Percentiles rank a stretch among this genome's conserved stretches.
These are phyloP conservation scores for Apostasia ramifera DNA, from an alignment of 106 monocot genomes.

Conservation along the genomic window DNA sequence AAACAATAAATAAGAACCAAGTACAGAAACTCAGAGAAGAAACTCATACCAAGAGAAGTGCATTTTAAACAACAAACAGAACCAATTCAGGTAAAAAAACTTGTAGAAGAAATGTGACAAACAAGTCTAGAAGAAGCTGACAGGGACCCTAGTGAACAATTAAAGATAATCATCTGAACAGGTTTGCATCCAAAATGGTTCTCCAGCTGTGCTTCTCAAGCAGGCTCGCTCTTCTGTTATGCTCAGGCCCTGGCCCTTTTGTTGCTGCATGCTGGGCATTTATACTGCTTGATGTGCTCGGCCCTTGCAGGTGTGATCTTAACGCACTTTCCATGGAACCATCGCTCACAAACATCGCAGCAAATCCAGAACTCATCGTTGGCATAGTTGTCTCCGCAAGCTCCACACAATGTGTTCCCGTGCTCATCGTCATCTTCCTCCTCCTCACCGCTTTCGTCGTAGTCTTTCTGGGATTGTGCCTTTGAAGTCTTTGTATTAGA, in stretches of 20 bases:
- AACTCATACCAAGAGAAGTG: no score
- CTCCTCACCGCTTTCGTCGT: constrained; percentile 31
- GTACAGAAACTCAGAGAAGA: no score
- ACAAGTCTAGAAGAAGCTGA: no score
- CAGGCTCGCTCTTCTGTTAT: neutral
- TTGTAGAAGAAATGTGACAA: no score
- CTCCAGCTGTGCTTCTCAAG: no score
- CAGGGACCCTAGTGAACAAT: no score
- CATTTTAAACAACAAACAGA: no score
- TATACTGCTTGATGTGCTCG: constrained; percentile 82
- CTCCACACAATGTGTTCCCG: constrained; percentile 49
- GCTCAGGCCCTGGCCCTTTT: constrained; percentile 33
- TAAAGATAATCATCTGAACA: no score
- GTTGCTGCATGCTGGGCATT: constrained; percentile 67
- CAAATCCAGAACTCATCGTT: constrained; percentile 70
- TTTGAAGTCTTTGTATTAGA: constrained; percentile 27
- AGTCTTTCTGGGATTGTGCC: constrained; percentile 22
- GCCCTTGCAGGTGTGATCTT: constrained; percentile 61
- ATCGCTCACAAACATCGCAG: constrained; percentile 56
- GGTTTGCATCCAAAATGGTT: no score
- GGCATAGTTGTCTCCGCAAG: constrained; percentile 51
- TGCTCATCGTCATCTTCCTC: constrained; percentile 55
- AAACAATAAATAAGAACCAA: no score
- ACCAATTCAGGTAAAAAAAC: no score
- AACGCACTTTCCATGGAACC: constrained; percentile 66